A percentile compares a stretch with the other conserved stretches of the same genome.
phyloP scores from a whole-genome alignment of 345 rosid genomes.

The Nasturtium officinale region DNA sequence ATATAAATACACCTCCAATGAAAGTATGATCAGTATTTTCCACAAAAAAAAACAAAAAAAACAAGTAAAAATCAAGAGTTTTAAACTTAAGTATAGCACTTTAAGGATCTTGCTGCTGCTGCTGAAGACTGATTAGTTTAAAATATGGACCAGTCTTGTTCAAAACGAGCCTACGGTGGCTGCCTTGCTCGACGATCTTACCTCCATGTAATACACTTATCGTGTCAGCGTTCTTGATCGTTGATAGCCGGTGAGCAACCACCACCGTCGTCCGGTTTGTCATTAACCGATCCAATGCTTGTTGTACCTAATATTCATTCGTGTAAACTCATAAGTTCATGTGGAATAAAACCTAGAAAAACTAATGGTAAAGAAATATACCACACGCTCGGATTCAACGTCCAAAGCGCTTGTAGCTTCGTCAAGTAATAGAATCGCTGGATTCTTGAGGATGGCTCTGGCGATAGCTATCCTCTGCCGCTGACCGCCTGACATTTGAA shows the following conservation, averaged over 20 bases:
- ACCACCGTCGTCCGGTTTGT: constrained; percentile 74
- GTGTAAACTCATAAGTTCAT: neutral
- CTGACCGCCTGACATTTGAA: constrained; percentile 92
- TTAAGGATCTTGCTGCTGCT: constrained; percentile 49
- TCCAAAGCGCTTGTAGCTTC: constrained; percentile 96
- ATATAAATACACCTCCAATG: constrained; percentile 6
- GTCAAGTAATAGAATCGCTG: constrained; percentile 80
- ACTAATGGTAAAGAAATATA: constrained; percentile 21
- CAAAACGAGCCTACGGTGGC: constrained; percentile 66
- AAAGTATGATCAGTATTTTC: constrained; percentile 20
- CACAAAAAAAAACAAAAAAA: neutral
- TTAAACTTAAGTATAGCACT: constrained; percentile 5
- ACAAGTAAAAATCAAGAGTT: neutral
- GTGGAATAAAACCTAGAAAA: neutral
- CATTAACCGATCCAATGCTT: constrained; percentile 92
- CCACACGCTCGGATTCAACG: constrained; percentile 77
- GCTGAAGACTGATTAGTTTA: constrained; percentile 84
- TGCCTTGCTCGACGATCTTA: constrained; percentile 78
- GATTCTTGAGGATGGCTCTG: constrained; percentile 86
- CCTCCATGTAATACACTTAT: constrained; percentile 82
- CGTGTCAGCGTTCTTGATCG: constrained; percentile 79
- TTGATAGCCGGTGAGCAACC: constrained; percentile 93
- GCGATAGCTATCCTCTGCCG: constrained; percentile 92
- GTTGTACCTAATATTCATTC: constrained; percentile 49
- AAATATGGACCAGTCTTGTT: constrained; percentile 76